Conservation (phyloP, 768 basidiomycete genomes). For the Pulveroboletus frians region DNA sequence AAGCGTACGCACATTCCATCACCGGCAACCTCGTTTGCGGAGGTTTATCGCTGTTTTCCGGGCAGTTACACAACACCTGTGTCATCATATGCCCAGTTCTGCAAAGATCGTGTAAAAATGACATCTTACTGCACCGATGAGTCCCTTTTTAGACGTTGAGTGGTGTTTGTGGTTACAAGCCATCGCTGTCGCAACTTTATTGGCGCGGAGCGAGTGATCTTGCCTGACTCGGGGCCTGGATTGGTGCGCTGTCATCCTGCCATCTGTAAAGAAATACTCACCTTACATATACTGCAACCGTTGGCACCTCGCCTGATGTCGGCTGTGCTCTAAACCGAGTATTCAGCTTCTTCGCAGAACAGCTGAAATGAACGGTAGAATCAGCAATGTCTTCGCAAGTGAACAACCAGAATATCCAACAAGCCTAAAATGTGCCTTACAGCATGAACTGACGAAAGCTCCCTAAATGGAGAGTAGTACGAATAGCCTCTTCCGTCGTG, state of each 20-base stretch:
- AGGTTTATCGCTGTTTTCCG: neutral
- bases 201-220: neutral
- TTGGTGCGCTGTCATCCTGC: neutral
- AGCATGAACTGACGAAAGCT: neutral
- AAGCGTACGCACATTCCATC: neutral
- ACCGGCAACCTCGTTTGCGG: neutral
- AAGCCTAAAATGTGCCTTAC: neutral
- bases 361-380: neutral
- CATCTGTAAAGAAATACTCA: neutral
- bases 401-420: neutral
- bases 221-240: neutral
- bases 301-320: slow-evolving; percentile 37
- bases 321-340: slow-evolving; percentile 30
- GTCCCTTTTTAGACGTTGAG: neutral
- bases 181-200: neutral
- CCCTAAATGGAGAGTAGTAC: neutral
- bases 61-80: neutral
- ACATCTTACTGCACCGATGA: neutral
- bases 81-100: no score
- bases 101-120: neutral
- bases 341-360: slow-evolving; percentile 12
- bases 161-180: neutral
- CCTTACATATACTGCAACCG: slow-evolving; percentile 1
- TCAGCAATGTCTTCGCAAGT: neutral
- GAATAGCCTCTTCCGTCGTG: neutral